A percentile compares a stretch with the other conserved stretches of the same genome.
phyloP scores from a whole-genome alignment of 2,329 filamentous ascomycete genomes.

The Orbilia brochopaga region DNA sequence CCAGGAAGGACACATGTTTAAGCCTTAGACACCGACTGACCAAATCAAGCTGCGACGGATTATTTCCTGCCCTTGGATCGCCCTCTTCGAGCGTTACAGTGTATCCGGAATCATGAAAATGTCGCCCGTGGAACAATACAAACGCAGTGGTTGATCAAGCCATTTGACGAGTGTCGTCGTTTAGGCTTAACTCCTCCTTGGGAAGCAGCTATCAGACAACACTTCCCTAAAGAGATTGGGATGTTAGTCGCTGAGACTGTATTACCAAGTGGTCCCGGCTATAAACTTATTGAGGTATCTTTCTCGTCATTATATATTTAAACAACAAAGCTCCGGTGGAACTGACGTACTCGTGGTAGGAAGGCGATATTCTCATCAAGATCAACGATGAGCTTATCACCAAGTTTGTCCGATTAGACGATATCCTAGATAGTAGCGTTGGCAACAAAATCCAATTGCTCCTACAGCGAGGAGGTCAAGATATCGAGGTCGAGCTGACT shows the following conservation, averaged over 20 bases:
- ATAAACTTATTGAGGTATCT: constrained; percentile 73
- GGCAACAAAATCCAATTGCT: constrained; percentile 77
- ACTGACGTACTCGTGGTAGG: constrained; percentile 57
- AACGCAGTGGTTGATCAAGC: constrained; percentile 94
- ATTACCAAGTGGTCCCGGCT: constrained; percentile 84
- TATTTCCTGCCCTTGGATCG: constrained; percentile 95
- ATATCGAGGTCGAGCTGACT: constrained; percentile 80
- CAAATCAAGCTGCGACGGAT: constrained; percentile 77
- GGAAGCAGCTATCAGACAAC: constrained; percentile 81
- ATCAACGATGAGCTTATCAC: constrained; percentile 93
- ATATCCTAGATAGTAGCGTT: constrained; percentile 87
- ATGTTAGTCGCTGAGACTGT: constrained; percentile 97
- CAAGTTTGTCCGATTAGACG: constrained; percentile 88
- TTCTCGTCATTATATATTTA: background rate
- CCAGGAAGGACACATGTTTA: background rate
- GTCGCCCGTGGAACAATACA: constrained; percentile 96
- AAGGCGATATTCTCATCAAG: constrained; percentile 91
- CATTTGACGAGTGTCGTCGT: constrained; percentile 93
- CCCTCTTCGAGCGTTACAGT: constrained; percentile 82
- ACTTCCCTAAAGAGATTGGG: constrained; percentile 90
- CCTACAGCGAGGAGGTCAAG: constrained; percentile 85
- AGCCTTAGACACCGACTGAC: background rate
- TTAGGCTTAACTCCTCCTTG: constrained; percentile 82
- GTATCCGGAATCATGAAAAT: constrained; percentile 75
- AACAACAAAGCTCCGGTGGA: constrained; percentile 8